Percentiles rank a stretch among this genome's conserved stretches.
Evolutionary conservation across 2,329 filamentous ascomycete species (phyloP).

Genomic region (Venturia pyrina): DNA sequence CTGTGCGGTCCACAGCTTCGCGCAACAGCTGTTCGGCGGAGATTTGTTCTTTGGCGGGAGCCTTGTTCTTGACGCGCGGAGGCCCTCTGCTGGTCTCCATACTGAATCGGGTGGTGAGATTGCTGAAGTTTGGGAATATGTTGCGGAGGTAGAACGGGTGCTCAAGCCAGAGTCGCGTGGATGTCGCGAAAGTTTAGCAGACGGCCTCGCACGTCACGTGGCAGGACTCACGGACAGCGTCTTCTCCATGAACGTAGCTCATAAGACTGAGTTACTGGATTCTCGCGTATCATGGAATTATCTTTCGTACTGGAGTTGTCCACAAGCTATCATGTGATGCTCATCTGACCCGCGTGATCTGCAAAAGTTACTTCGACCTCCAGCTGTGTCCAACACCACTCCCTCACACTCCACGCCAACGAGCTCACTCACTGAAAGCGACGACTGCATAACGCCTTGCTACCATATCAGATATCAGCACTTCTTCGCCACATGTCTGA

Average conservation of each 20-base stretch:
- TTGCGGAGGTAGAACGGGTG: not conserved
- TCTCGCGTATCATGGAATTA: too few relatives aligned
- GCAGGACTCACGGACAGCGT: too few relatives aligned
- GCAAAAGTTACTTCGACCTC: not conserved
- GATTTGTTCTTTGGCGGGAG: slow-evolving; percentile 71
- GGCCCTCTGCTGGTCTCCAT: slow-evolving; percentile 9
- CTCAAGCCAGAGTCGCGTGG: too few relatives aligned
- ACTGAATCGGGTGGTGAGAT: not conserved
- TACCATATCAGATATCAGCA: not conserved
- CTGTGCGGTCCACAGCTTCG: slow-evolving; percentile 94
- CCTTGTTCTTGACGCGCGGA: slow-evolving; percentile 95
- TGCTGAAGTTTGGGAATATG: not conserved
- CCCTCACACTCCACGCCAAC: too few relatives aligned
- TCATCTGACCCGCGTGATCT: too few relatives aligned
- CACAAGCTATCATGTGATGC: too few relatives aligned
- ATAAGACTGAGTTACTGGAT: too few relatives aligned
- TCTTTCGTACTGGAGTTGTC: too few relatives aligned
- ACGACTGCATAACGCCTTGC: not conserved
- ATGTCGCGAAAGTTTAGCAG: too few relatives aligned
- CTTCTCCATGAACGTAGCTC: too few relatives aligned
- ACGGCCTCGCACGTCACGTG: too few relatives aligned
- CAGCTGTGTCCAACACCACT: too few relatives aligned
- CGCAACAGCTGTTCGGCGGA: slow-evolving; percentile 94
- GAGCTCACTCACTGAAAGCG: not conserved
- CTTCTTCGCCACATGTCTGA: not conserved